Conservation (phyloP, 805 yeast genomes). For the Candida pini region DNA sequence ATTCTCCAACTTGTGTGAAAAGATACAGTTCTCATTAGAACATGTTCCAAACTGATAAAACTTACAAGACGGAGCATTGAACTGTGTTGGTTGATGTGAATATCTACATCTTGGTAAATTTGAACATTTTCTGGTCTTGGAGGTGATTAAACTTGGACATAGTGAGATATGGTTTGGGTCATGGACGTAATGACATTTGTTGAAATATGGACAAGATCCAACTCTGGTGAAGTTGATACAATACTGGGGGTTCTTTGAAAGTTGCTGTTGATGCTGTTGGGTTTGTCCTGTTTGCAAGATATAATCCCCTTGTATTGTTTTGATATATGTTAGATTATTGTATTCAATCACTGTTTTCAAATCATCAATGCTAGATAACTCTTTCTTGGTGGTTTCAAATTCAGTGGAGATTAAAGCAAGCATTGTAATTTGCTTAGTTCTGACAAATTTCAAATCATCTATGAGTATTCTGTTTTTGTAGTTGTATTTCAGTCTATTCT, state of each 20-base stretch:
- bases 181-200: slow-evolving; percentile 30
- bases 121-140: slow-evolving; percentile 38
- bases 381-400: slow-evolving; percentile 8
- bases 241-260: slow-evolving; percentile 1
- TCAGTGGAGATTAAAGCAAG: slow-evolving; percentile 34
- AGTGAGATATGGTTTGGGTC: slow-evolving; percentile 44
- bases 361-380: slow-evolving; percentile 13
- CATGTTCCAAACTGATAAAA: slow-evolving; percentile 46
- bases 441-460: slow-evolving; percentile 39
- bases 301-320: slow-evolving; percentile 21
- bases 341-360: slow-evolving; percentile 13
- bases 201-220: slow-evolving; percentile 42
- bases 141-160: slow-evolving; percentile 42
- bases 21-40: slow-evolving; percentile 45
- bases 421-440: slow-evolving; percentile 33
- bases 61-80: slow-evolving; percentile 55
- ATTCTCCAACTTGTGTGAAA: slow-evolving; percentile 39
- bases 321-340: slow-evolving; percentile 16
- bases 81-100: slow-evolving; percentile 53
- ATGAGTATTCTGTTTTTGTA: slow-evolving; percentile 40
- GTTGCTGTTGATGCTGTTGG: not conserved
- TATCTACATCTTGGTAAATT: slow-evolving; percentile 44
- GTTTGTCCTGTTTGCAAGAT: slow-evolving; percentile 8
- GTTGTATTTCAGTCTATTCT: slow-evolving; percentile 34
- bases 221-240: slow-evolving; percentile 31